Percentiles rank a stretch among this genome's conserved stretches.
These are phyloP conservation scores for Peronospora belbahrii DNA, from an alignment of 352 stramenopile species.

Conservation along the genomic window DNA sequence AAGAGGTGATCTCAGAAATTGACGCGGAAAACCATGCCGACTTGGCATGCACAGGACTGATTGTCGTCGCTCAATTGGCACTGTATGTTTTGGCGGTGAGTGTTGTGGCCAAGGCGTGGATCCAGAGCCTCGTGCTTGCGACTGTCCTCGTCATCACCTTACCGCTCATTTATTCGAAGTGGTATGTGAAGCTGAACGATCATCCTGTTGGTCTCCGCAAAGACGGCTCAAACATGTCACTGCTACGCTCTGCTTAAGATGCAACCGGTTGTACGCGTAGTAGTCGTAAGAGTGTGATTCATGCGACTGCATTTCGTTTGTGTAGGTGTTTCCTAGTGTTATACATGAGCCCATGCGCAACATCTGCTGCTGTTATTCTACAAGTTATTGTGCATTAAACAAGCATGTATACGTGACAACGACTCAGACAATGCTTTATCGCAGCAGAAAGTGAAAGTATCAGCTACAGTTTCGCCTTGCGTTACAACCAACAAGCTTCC, in stretches of 20 bases:
- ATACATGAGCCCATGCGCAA: slow-evolving; percentile 6
- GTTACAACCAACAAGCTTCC: not conserved
- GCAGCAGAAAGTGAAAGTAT: slow-evolving; percentile 1
- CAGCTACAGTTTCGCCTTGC: not conserved
- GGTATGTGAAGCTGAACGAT: slow-evolving; percentile 62
- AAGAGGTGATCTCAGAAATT: slow-evolving; percentile 41
- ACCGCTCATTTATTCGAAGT: slow-evolving; percentile 68
- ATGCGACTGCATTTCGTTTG: slow-evolving; percentile 9
- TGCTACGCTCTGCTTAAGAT: slow-evolving; percentile 25
- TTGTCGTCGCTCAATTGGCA: slow-evolving; percentile 48
- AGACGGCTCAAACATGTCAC: slow-evolving; percentile 41
- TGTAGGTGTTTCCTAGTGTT: no score
- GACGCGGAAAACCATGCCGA: slow-evolving; percentile 56
- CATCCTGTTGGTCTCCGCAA: slow-evolving; percentile 42
- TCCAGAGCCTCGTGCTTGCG: slow-evolving; percentile 41
- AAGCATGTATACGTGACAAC: no score
- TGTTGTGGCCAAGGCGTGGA: slow-evolving; percentile 53
- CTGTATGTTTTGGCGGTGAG: slow-evolving; percentile 66
- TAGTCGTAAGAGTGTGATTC: no score
- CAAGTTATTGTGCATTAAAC: no score
- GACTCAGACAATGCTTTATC: no score
- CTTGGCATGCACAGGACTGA: slow-evolving; percentile 53
- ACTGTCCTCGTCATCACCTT: slow-evolving; percentile 30
- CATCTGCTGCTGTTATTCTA: not conserved
- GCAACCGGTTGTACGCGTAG: not conserved